A percentile compares a stretch with the other conserved stretches of the same genome.
These are phyloP conservation scores for Penicillium nucicola DNA, from an alignment of 495 filamentous ascomycete species.

Conservation along the genomic window DNA sequence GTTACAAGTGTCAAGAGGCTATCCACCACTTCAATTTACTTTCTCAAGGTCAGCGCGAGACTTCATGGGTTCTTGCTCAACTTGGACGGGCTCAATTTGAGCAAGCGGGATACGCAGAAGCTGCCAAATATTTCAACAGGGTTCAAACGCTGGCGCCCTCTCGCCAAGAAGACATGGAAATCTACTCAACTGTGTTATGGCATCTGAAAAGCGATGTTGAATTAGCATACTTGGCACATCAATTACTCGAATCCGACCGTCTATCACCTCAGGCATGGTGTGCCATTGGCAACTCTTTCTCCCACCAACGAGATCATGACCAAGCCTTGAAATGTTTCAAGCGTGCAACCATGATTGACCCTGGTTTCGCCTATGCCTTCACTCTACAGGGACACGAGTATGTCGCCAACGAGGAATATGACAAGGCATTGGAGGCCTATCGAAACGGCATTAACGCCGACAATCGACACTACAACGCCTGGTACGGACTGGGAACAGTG, in stretches of 20 bases:
- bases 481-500: slow-evolving; percentile 90
- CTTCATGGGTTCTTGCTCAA: slow-evolving; percentile 90
- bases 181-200: slow-evolving; percentile 97
- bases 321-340: slow-evolving; percentile 95
- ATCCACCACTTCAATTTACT: slow-evolving; percentile 67
- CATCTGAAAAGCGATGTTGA: slow-evolving; percentile 89
- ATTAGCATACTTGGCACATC: slow-evolving; percentile 86
- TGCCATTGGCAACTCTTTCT: slow-evolving; percentile 91
- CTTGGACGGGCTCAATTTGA: slow-evolving; percentile 89
- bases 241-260: slow-evolving; percentile 79
- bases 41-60: slow-evolving; percentile 74
- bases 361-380: slow-evolving; percentile 90
- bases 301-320: slow-evolving; percentile 90
- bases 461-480: slow-evolving; percentile 90
- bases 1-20: slow-evolving; percentile 75
- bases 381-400: slow-evolving; percentile 96
- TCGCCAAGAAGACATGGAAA: slow-evolving; percentile 88
- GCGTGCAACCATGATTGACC: slow-evolving; percentile 83
- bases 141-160: slow-evolving; percentile 74
- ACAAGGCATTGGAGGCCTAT: slow-evolving; percentile 85
- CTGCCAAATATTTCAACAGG: slow-evolving; percentile 78
- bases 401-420: slow-evolving; percentile 94
- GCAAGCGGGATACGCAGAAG: slow-evolving; percentile 75
- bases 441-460: slow-evolving; percentile 80
- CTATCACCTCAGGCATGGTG: slow-evolving; percentile 94